Base-by-base conservation (phyloP, 106 monocot genomes). In the Acorus calamus region DNA sequence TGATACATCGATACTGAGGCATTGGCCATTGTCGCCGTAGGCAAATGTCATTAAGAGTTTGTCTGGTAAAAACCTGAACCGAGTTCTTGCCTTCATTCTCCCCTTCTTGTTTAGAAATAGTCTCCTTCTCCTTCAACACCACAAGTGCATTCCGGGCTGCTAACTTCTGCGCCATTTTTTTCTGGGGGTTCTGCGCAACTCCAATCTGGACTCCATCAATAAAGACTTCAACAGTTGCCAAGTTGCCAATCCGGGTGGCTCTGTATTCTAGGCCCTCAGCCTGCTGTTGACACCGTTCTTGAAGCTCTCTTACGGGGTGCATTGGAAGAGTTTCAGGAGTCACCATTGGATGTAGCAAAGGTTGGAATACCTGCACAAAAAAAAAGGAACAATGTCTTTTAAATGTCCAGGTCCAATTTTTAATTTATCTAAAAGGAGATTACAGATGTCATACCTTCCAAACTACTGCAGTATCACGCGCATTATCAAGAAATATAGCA, bases 151-250 rank as follows among this genome's bases (percentile, higher is more conserved):
- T 87, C 57, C 96, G 80, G 4, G 96, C 96, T 10, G 96, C 96
- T 52, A 98, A 65, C 55, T 98, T 98, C 64, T 98, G 96, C 3
- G 96, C 96, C 96, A 98, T 98, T 58, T 98, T 98, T 67, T 92
- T 98, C 76, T 98, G 96, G 11, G 96, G 79, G 70, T 98, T 98
- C 62, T 91, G 91, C 43, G 91, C 96, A 13, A 76, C 65, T 43
- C 87, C 87, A 9, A 88, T 91, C 70, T 91, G 91, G 7, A 98
- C 73, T 11, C 96, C 96, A 45, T 98, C 87, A 7, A 98, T 65
- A 49, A 85, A 91, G 7, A 98, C 96, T 70, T 98, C 83, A 2
- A 98, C 96, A 0, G 85, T 98, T 7, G 96, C 91, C 63, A 92
- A 5, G 48, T 87, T 91, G 5, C 91, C 96, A 2, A 60, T 4